Evolutionary conservation across 2,329 filamentous ascomycete genomes (phyloP).

Genomic region (Triangularia setosa): DNA sequence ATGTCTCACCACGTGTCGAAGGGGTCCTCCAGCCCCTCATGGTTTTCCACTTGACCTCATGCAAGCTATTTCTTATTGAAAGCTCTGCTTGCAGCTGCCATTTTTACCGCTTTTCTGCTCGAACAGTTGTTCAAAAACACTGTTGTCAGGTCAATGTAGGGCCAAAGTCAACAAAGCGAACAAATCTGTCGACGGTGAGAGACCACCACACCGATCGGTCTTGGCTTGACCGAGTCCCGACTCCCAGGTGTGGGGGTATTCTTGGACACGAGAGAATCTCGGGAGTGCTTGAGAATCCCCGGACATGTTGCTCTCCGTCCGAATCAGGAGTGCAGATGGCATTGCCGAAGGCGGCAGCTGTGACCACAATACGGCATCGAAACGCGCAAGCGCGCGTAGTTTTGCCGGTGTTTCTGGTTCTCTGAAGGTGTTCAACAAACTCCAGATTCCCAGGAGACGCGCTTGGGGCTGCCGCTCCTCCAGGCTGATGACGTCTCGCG

Average conservation of each 20-base stretch:
- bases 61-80: neutral
- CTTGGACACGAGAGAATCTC: neutral
- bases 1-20: neutral
- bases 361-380: neutral
- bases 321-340: neutral
- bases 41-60: neutral
- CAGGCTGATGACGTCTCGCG: slow-evolving; percentile 13
- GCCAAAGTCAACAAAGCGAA: neutral
- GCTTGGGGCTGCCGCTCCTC: neutral
- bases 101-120: neutral
- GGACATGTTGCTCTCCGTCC: neutral
- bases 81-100: too few species aligned
- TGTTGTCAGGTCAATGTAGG: neutral
- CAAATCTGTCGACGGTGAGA: neutral
- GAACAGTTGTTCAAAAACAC: neutral
- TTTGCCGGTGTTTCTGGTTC: neutral
- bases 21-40: neutral
- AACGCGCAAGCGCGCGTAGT: neutral
- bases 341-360: neutral
- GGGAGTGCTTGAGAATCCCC: neutral
- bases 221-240: neutral
- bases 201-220: neutral
- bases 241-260: neutral
- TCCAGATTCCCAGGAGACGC: neutral
- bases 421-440: neutral